A percentile compares a stretch with the other conserved stretches of the same genome.
Evolutionary conservation across 306 rosid species (phyloP).

Genomic region (Vigna radiata): DNA sequence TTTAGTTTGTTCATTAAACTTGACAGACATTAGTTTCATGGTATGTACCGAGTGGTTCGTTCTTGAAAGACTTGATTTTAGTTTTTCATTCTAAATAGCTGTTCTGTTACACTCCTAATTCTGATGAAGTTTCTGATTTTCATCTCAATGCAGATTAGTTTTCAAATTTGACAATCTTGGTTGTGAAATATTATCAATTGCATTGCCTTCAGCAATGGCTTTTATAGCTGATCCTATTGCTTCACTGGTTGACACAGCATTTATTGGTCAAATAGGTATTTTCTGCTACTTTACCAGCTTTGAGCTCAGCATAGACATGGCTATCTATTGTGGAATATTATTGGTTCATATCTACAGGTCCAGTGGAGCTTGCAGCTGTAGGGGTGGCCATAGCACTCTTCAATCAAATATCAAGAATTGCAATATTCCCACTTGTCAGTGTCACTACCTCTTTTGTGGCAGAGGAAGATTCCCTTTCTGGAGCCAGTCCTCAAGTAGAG

Average conservation of each 20-base stretch:
- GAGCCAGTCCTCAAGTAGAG: conserved; percentile 39
- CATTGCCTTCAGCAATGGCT: conserved; percentile 80
- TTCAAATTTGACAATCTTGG: conserved; percentile 61
- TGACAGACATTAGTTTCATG: too few relatives aligned
- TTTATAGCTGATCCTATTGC: conserved; percentile 83
- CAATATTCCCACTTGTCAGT: conserved; percentile 88
- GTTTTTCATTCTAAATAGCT: neutral
- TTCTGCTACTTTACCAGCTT: neutral
- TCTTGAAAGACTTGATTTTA: neutral
- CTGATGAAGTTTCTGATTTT: neutral
- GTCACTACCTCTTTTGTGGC: conserved; percentile 90
- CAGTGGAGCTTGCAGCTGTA: conserved; percentile 89
- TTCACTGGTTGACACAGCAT: conserved; percentile 82
- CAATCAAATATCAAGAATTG: conserved; percentile 81
- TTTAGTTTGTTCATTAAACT: neutral
- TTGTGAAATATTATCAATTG: conserved; percentile 68
- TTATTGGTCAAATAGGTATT: conserved; percentile 80
- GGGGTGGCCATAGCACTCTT: conserved; percentile 86
- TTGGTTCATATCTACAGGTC: conserved; percentile 51
- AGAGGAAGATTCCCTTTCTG: conserved; percentile 70
- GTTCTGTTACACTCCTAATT: neutral
- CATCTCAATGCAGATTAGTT: conserved; percentile 32
- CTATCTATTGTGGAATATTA: neutral
- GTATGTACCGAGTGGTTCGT: too few relatives aligned
- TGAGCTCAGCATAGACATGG: neutral